Evolutionary conservation across 345 rosid species (phyloP), one percentile per base, ranked within the genome.

Genomic region (Xanthoceras sorbifolium): DNA sequence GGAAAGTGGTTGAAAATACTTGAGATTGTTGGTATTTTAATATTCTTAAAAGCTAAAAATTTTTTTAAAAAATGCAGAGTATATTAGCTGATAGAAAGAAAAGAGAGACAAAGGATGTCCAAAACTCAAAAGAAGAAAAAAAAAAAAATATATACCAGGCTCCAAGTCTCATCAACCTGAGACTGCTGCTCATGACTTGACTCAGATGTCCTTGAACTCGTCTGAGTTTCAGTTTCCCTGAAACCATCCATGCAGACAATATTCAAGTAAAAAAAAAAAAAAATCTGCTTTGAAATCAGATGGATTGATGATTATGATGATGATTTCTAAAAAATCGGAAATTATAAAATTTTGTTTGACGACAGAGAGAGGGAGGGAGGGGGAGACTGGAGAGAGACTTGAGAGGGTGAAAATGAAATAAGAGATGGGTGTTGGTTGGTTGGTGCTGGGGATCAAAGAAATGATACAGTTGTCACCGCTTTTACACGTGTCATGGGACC

Each of bases 401-500:
- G 32, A 20, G n/a, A 48, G 14, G 31, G 11, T 25, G 46, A 44
- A 62, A 42, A 48, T 54, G 67, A 5, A 8, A 18, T 34, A 12
- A 50, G 68, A n/a, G 23, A 23, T 64, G 54, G 66, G 74, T 57
- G 55, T 11, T 23, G 54, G n/a, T 50, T 42, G 28, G 40, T 36
- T 36, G 54, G n/a, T 50, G 55, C 15, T 17, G 32, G 52, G 69
- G 70, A 66, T 66, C 75, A 83, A 78, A 79, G 87, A 74, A 57
- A 73, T 71, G 84, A 10, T 75, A 85, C 91, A 89, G 87, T 82
- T 90, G 92, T 84, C 87, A 77, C 74, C 82, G 61, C 93, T 84
- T 89, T 90, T 86, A 86, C 94, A 91, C 92, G 97, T 90, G 91
- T 88, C 83, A 32, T 34, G 64, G 71, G 76, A 11, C 69, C 69